These are phyloP conservation scores for Cydonia oblonga DNA, from an alignment of 331 rosid genomes.

Conservation along the genomic window DNA sequence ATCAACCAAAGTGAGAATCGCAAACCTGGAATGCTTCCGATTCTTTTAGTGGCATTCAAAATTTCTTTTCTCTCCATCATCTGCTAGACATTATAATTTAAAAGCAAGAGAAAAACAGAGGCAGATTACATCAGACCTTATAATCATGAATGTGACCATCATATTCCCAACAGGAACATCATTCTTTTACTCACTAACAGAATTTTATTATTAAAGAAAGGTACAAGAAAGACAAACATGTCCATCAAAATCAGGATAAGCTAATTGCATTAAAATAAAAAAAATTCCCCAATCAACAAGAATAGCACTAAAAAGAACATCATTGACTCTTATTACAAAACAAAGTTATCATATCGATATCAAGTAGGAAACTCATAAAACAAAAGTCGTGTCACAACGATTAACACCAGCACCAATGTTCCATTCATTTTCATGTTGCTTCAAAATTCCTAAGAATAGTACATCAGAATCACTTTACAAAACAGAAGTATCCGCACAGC, in stretches of 20 bases:
- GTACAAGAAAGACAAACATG: background rate
- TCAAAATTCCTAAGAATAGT: background rate
- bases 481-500: background rate
- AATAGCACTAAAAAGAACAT: background rate
- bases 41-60: slow-evolving; percentile 42
- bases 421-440: background rate
- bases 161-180: background rate
- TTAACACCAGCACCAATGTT: background rate
- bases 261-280: background rate
- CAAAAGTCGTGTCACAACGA: background rate
- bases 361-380: background rate
- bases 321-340: background rate
- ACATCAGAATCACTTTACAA: background rate
- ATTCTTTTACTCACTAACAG: background rate
- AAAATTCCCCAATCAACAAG: background rate
- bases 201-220: background rate
- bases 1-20: slow-evolving; percentile 13
- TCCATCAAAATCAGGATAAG: background rate
- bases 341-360: background rate
- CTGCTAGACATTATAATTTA: slow-evolving; percentile 34
- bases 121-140: background rate
- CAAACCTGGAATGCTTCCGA: slow-evolving; percentile 82
- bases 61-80: slow-evolving; percentile 49
- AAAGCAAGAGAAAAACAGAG: background rate
- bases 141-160: background rate